Evolutionary conservation across 2,329 filamentous ascomycete genomes (phyloP).

Genomic region (Dothideomycetes sp.): DNA sequence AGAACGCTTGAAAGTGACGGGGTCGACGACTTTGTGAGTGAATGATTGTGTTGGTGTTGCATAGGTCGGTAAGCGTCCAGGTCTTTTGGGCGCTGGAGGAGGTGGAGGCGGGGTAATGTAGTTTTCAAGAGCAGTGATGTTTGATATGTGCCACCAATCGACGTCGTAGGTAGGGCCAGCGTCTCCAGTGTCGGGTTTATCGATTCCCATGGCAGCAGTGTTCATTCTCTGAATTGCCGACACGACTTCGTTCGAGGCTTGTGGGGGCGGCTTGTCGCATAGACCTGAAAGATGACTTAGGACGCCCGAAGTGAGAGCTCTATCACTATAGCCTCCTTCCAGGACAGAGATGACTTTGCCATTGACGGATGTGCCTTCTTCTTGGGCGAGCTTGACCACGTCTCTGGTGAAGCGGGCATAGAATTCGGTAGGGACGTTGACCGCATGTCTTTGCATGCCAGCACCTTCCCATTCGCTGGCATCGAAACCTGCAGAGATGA

Average conservation of each 20-base stretch:
- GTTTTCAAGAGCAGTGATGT: constrained; percentile 60
- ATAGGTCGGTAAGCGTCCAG: constrained; percentile 58
- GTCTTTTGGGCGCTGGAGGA: constrained; percentile 42
- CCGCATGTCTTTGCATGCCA: constrained; percentile 91
- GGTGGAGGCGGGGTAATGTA: constrained; percentile 40
- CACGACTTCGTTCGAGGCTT: neutral
- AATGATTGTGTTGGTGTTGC: constrained; percentile 83
- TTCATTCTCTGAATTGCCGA: constrained; percentile 6
- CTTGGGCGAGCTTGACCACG: constrained; percentile 68
- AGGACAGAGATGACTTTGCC: constrained; percentile 86
- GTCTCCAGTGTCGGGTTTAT: neutral
- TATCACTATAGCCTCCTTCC: constrained; percentile 92
- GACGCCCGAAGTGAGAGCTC: constrained; percentile 77
- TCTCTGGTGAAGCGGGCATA: constrained; percentile 86
- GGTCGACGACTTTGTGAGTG: constrained; percentile 63
- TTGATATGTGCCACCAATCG: constrained; percentile 35
- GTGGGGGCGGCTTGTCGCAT: constrained; percentile 37
- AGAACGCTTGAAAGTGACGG: constrained; percentile 53
- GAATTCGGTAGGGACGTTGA: constrained; percentile 93
- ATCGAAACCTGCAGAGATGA: constrained; percentile 92
- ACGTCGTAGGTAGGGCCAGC: constrained; percentile 22
- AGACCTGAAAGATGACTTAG: constrained; percentile 84
- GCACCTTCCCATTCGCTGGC: constrained; percentile 87
- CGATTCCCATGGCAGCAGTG: neutral
- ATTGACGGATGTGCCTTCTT: constrained; percentile 65